phyloP scores from a whole-genome alignment of 2,329 filamentous ascomycete genomes.

The Nemania diffusa region DNA sequence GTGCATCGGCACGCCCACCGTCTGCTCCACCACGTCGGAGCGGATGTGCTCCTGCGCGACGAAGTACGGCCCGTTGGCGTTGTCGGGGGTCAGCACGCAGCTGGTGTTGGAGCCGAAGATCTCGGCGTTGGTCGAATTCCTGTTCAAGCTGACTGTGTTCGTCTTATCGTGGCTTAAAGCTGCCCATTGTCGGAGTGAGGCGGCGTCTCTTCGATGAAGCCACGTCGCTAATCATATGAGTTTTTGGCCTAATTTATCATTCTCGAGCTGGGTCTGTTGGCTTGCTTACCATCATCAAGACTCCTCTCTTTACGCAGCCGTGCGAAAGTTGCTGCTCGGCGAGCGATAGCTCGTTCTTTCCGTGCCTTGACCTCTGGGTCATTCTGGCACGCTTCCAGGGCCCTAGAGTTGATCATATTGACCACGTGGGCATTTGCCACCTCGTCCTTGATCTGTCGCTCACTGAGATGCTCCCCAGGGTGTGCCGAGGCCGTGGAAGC shows the following conservation, averaged over 20 bases:
- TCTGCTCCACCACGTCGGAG: constrained; percentile 53
- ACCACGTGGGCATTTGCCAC: constrained; percentile 46
- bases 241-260: neutral
- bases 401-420: constrained; percentile 45
- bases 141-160: constrained; percentile 46
- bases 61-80: constrained; percentile 58
- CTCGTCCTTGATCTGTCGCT: constrained; percentile 44
- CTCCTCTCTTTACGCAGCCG: constrained; percentile 51
- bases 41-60: constrained; percentile 56
- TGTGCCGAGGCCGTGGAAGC: constrained; percentile 42
- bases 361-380: constrained; percentile 53
- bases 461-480: constrained; percentile 46
- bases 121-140: constrained; percentile 46
- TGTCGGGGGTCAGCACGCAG: constrained; percentile 55
- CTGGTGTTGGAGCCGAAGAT: constrained; percentile 56
- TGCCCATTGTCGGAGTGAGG: constrained; percentile 53
- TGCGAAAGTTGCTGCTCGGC: constrained; percentile 53
- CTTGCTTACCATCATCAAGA: constrained; percentile 42
- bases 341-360: constrained; percentile 52
- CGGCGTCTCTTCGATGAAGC: constrained; percentile 51
- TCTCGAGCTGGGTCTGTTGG: neutral
- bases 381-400: constrained; percentile 54
- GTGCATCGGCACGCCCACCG: constrained; percentile 54
- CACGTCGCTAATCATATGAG: constrained; percentile 37
- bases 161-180: constrained; percentile 53